Percentiles rank a stretch among this genome's conserved stretches.
Conservation (phyloP, 257 asterid genomes). For the Jacaranda copaia region DNA sequence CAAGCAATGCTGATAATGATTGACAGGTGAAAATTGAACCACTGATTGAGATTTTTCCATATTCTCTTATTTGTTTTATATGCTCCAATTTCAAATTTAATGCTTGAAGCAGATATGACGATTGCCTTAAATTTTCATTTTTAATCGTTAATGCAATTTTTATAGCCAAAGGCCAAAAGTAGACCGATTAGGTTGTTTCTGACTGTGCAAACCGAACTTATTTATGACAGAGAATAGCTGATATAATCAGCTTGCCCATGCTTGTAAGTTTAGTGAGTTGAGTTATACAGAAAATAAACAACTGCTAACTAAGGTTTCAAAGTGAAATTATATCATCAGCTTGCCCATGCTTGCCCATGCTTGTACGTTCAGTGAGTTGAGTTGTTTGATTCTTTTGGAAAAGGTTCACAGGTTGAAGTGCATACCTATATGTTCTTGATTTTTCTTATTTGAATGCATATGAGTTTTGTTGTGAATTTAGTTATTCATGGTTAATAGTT, state of each 20-base stretch:
- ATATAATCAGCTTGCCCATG: neutral
- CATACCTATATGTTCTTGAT: neutral
- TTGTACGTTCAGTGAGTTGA: too few relatives aligned
- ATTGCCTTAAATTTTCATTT: neutral
- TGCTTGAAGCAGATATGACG: conserved; percentile 27
- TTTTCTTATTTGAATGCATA: neutral
- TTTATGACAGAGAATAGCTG: neutral
- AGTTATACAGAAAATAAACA: neutral
- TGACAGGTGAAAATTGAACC: conserved; percentile 63
- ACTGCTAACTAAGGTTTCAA: neutral
- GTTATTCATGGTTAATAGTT: neutral
- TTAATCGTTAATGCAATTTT: neutral
- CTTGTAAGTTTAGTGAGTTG: neutral
- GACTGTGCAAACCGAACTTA: neutral
- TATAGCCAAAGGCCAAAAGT: neutral
- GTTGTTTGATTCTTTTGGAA: neutral
- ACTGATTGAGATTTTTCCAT: neutral
- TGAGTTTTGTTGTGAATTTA: neutral
- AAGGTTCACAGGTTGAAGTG: neutral
- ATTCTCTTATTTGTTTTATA: neutral
- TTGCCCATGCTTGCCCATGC: too few relatives aligned
- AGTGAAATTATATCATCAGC: neutral
- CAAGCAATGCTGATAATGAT: conserved; percentile 80
- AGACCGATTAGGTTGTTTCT: neutral
- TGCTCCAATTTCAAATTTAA: neutral